Evolutionary conservation across 164 flowering plant genomes (phyloP).

Genomic region (Litsea cubeba): DNA sequence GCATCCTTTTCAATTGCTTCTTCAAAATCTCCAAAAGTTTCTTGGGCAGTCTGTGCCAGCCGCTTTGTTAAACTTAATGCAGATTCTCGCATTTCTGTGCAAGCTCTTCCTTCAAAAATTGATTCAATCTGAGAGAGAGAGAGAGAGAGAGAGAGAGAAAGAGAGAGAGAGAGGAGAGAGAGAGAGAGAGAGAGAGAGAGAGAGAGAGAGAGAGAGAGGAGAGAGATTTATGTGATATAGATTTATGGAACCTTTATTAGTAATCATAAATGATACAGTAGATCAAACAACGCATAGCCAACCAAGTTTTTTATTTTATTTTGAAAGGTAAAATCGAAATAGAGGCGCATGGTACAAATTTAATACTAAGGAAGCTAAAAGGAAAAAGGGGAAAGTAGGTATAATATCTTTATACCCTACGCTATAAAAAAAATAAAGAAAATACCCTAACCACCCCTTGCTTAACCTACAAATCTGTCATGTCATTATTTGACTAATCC

Average conservation of each 20-base stretch:
- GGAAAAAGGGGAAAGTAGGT: not conserved
- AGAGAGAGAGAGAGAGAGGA: too few species aligned
- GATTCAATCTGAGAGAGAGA: constrained; percentile 47
- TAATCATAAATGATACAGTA: not conserved
- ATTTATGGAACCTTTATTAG: too few species aligned
- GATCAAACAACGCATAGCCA: not conserved
- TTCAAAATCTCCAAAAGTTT: constrained; percentile 91
- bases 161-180: too few species aligned
- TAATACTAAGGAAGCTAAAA: not conserved
- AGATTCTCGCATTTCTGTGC: constrained; percentile 70
- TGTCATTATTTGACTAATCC: too few species aligned
- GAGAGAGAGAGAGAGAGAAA: too few species aligned
- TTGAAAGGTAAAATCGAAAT: too few species aligned
- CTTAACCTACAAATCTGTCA: too few species aligned
- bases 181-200: too few species aligned
- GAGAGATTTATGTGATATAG: too few species aligned
- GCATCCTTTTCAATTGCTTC: constrained; percentile 98
- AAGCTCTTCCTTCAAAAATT: constrained; percentile 65
- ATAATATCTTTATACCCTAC: too few species aligned
- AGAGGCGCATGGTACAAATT: not conserved
- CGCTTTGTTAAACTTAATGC: constrained; percentile 70
- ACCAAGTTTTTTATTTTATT: not conserved
- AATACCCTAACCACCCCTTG: too few species aligned
- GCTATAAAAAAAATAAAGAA: too few species aligned
- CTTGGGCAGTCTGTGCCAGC: constrained; percentile 87